A percentile compares a stretch with the other conserved stretches of the same genome.
Evolutionary conservation across 2,329 filamentous ascomycete species (phyloP).

Genomic region (Cercospora sp.): DNA sequence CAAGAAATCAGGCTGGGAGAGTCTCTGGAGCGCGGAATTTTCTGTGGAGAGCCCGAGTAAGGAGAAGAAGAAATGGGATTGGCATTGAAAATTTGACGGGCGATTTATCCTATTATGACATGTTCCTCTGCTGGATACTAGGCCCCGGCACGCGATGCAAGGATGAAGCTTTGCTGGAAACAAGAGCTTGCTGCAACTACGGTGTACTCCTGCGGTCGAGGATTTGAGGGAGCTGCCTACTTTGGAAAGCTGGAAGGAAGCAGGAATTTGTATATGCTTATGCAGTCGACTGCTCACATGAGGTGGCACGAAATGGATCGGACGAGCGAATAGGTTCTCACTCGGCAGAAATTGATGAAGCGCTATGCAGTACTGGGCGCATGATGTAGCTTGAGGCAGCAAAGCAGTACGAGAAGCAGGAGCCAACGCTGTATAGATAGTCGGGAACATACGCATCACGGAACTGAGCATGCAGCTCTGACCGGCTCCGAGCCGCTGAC

Average conservation of each 20-base stretch:
- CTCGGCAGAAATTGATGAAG: neutral
- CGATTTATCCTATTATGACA: neutral
- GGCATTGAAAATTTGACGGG: slow-evolving; percentile 1
- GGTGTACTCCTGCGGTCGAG: neutral
- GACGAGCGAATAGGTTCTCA: neutral
- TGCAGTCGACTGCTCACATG: neutral
- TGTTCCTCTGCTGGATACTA: neutral
- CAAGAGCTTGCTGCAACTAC: neutral
- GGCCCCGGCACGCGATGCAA: too few species aligned
- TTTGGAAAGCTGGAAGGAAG: neutral
- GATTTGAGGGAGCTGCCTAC: neutral
- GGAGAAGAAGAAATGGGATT: slow-evolving; percentile 28
- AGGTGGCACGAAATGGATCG: neutral
- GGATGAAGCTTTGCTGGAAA: neutral
- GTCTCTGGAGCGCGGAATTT: slow-evolving; percentile 37
- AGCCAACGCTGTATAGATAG: neutral
- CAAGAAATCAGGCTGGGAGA: slow-evolving; percentile 34
- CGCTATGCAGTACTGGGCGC: neutral
- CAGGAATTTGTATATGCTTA: neutral
- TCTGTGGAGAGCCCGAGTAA: slow-evolving; percentile 37
- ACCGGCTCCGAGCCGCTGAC: neutral
- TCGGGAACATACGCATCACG: neutral
- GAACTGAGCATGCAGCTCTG: neutral
- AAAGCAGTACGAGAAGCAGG: neutral
- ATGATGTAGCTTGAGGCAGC: neutral